A percentile compares a stretch with the other conserved stretches of the same genome.
These are phyloP conservation scores for Oryza coarctata DNA, from an alignment of 176 grass and related monocot species.

Conservation along the genomic window DNA sequence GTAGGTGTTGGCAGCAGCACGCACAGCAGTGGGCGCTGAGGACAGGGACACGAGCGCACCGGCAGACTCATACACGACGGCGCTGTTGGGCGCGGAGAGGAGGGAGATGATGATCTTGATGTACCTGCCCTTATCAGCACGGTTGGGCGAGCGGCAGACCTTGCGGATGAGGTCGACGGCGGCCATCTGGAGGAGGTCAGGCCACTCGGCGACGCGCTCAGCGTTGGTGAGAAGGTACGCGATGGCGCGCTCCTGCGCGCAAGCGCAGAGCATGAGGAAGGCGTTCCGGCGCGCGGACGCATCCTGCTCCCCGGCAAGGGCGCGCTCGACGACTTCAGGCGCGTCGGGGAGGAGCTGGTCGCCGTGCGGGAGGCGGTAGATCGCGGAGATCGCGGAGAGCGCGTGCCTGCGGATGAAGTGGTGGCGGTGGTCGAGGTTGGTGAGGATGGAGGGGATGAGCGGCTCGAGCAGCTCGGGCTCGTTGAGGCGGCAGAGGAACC, in stretches of 20 bases:
- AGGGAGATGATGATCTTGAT: slow-evolving; percentile 67
- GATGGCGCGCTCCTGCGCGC: slow-evolving; percentile 58
- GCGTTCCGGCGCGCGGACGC: slow-evolving; percentile 52
- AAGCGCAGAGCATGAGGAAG: slow-evolving; percentile 53
- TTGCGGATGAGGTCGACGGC: slow-evolving; percentile 59
- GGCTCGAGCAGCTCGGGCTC: slow-evolving; percentile 71
- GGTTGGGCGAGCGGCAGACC: slow-evolving; percentile 45
- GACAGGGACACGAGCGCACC: slow-evolving; percentile 57
- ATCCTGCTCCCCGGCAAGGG: slow-evolving; percentile 53
- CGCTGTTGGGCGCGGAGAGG: slow-evolving; percentile 34
- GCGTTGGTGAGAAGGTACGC: slow-evolving; percentile 46
- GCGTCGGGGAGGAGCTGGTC: slow-evolving; percentile 70
- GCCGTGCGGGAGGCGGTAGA: slow-evolving; percentile 56
- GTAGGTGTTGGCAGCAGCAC: slow-evolving; percentile 57
- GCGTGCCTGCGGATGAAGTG: slow-evolving; percentile 67
- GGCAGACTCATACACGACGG: slow-evolving; percentile 54
- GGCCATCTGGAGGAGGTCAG: slow-evolving; percentile 65
- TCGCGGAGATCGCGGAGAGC: slow-evolving; percentile 51
- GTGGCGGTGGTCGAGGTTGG: slow-evolving; percentile 78
- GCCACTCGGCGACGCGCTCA: slow-evolving; percentile 53
- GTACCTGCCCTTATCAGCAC: slow-evolving; percentile 56
- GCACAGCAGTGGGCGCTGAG: slow-evolving; percentile 55
- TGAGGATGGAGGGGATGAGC: slow-evolving; percentile 61
- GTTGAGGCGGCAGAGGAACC: slow-evolving; percentile 68
- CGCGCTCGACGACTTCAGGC: slow-evolving; percentile 59